Percentiles rank a stretch among this genome's conserved stretches.
phyloP scores from a whole-genome alignment of 345 rosid genomes.

The Corchorus capsularis region DNA sequence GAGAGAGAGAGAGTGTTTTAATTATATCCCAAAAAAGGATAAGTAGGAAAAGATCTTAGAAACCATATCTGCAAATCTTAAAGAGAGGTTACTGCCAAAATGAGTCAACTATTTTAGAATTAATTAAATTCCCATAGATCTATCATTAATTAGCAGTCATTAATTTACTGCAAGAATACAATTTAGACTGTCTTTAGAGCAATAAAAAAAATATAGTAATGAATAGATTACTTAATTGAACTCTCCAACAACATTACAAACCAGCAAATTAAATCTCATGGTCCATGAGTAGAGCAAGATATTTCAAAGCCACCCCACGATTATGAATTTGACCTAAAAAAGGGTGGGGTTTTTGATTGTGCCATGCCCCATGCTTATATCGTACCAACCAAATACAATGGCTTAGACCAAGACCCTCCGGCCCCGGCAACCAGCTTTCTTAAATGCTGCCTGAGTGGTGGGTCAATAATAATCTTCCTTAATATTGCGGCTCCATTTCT shows the following conservation, averaged over 20 bases:
- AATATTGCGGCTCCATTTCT: not conserved
- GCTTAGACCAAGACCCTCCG: not conserved
- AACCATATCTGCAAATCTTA: not conserved
- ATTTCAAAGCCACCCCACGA: not conserved
- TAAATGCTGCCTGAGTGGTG: not conserved
- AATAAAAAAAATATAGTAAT: too few species aligned
- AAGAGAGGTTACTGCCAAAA: not conserved
- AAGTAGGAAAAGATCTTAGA: not conserved
- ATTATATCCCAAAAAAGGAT: not conserved
- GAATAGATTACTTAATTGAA: not conserved
- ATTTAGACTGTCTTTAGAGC: not conserved
- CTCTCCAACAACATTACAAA: not conserved
- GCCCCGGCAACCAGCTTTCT: too few species aligned
- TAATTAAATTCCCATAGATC: not conserved
- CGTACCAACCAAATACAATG: not conserved
- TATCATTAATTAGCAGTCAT: not conserved
- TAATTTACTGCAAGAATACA: not conserved
- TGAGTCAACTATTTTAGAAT: not conserved
- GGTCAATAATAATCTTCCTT: not conserved
- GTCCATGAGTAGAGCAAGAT: not conserved
- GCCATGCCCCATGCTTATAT: not conserved
- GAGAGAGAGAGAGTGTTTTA: too few species aligned
- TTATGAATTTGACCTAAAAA: not conserved
- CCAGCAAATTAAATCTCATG: not conserved
- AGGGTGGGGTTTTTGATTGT: not conserved